These are phyloP conservation scores for Vaccinium myrtillus DNA, from an alignment of 148 eudicot genomes.

Conservation along the genomic window DNA sequence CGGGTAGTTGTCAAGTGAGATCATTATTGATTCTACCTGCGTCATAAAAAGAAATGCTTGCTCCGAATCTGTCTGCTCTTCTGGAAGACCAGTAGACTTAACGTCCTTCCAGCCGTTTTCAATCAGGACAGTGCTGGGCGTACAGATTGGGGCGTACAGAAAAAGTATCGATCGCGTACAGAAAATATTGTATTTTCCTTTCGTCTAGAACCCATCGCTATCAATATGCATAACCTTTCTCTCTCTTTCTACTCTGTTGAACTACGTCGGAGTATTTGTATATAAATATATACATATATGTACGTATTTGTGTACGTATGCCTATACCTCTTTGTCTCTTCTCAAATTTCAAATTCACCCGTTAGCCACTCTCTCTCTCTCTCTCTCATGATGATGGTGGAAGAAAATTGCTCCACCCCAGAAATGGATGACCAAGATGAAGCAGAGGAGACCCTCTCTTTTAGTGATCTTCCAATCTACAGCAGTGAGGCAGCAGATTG, in stretches of 20 bases:
- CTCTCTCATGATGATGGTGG: not conserved
- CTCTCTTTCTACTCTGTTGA: not conserved
- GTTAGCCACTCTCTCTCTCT: not conserved
- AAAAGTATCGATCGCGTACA: too few relatives aligned
- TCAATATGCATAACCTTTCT: not conserved
- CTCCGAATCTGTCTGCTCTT: not conserved
- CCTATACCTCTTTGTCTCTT: not conserved
- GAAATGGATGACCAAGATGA: not conserved
- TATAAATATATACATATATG: too few relatives aligned
- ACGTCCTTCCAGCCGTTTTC: not conserved
- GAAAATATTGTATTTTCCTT: not conserved
- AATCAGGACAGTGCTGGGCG: too few relatives aligned
- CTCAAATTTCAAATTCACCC: not conserved
- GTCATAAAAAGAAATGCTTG: not conserved
- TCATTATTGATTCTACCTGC: not conserved
- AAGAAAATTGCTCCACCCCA: not conserved
- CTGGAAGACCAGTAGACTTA: not conserved
- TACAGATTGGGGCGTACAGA: too few relatives aligned
- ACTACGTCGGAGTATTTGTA: not conserved
- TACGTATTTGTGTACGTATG: not conserved
- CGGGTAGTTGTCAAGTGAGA: too few relatives aligned
- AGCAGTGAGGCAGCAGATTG: slow-evolving; percentile 1
- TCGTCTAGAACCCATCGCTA: not conserved
- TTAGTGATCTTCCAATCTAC: slow-evolving; percentile 27
- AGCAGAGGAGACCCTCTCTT: slow-evolving; percentile 29